Conservation (phyloP, 345 rosid species). For the Ricinus communis region DNA sequence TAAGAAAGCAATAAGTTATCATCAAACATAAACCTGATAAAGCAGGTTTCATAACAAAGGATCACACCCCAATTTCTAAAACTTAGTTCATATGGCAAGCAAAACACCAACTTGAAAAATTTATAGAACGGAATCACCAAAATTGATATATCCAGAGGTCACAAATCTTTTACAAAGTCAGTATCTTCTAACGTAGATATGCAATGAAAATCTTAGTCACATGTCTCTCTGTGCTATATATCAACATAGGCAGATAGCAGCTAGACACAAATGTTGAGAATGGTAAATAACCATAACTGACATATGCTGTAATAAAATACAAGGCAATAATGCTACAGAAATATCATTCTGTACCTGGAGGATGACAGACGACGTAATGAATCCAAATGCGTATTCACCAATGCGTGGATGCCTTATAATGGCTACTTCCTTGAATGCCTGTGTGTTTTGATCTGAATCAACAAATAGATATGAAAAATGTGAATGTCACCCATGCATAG, state of each 20-base stretch:
- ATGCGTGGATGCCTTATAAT: constrained; percentile 96
- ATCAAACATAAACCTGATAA: neutral
- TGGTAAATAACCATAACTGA: no score
- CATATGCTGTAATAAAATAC: neutral
- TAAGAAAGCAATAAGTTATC: neutral
- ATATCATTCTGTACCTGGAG: constrained; percentile 63
- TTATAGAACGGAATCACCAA: neutral
- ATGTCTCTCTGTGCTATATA: no score
- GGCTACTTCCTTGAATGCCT: constrained; percentile 97
- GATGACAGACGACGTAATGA: constrained; percentile 80
- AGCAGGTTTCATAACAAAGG: neutral
- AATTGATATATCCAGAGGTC: neutral
- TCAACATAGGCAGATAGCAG: no score
- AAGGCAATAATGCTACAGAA: neutral
- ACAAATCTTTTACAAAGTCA: neutral
- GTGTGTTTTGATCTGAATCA: constrained; percentile 84
- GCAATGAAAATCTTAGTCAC: no score
- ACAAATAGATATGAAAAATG: constrained; percentile 8
- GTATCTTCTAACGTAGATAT: neutral
- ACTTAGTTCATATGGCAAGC: neutral
- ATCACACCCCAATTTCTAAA: neutral
- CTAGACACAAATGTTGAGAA: no score
- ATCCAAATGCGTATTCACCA: constrained; percentile 98
- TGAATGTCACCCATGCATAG: neutral
- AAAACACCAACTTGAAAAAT: neutral